Evolutionary conservation across 192 early-diverging fungal genomes (phyloP), one percentile per base, ranked within the genome.

Genomic region (Rhizophagus sp.): DNA sequence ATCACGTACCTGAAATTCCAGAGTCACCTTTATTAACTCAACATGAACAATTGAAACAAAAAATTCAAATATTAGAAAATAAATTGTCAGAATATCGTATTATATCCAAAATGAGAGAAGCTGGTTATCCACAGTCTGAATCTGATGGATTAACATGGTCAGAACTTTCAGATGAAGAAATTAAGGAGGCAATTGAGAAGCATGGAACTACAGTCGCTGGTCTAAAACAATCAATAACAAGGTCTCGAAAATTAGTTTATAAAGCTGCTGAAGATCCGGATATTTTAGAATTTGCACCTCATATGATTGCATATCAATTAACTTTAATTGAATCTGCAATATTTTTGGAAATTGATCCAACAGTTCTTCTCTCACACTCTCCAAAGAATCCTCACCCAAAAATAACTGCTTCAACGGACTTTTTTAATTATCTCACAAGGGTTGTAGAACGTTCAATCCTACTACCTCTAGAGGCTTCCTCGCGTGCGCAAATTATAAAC

Each of bases 401-500:
- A 2, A 87, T 95, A 12, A 89, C 89, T 36, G 89, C 88, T 0
- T 89, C 87, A 17, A 89, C 94, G 19, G 93, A 94, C 73, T 93
- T 93, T 83, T 95, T 95, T 89, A 95, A 95, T 78, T 94, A 92
- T 78, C 71, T 94, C 10, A 92, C 93, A n/a, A 86, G 93, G 13
- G 73, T 92, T 34, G 88, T 95, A 41, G 94, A 95, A 80, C 88
- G 87, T 79, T 88, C 94, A 0, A 90, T 95, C 34, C 77, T 95
- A 34, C 83, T 88, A 41, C 91, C 90, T 3, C 81, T 83, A 30
- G 87, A 89, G 79, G 84, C 91, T 2, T 83, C 87, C 9, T 85
- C 84, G 61, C 81, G 94, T 33, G 92, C 91, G 2, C 85, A 88
- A 61, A 84, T 84, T 30, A 87, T 94, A n/a, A 83, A 88, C 68